Evolutionary conservation across 257 asterid genomes (phyloP), one percentile per base, ranked within the genome.

Genomic region (Vinca minor): DNA sequence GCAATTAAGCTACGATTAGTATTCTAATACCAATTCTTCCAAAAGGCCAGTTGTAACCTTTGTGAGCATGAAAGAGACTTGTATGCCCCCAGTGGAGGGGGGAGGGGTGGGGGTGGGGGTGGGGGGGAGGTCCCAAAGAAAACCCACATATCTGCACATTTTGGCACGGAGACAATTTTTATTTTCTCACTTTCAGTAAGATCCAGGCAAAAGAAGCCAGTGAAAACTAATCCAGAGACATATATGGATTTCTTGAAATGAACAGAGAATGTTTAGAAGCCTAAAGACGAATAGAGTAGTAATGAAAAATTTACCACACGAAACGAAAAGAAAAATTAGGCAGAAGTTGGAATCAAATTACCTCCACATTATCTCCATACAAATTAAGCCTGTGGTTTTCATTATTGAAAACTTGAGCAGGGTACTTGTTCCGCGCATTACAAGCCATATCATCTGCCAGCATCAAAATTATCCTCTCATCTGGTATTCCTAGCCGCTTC

Each of bases 401-500:
- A 76, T 87, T 87, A 78, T 93, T 93, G 83, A 93, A 93, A 78
- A 93, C 99, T 80, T 87, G 97, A 47, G 99, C 96, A 66, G 97
- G 99, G 66, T 85, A 93, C 82, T 87, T 93, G 73, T 93, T 93
- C 68, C 95, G 87, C 50, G 99, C 78, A 79, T 93, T 93, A 80
- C 99, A 93, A 61, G 96, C 99, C 97, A 93, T 93, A 77, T 93
- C 99, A 79, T 93, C 97, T 69, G 97, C 97, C 87, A 93, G 76
- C 97, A 89, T 93, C 47, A 93, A 84, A 69, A 93, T 89, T 65
- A 89, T 93, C 77, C 97, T 89, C 83, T 93, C 97, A 52, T 93
- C 96, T n/a, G 97, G 99, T 70, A 93, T 93, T 64, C 99, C 97
- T 66, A 93, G 72, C 48, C 96, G 83, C 75, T 93, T 93, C 62